Evolutionary conservation across 768 basidiomycete genomes (phyloP), one percentile per base, ranked within the genome.

Genomic region (Boletus insuetus): DNA sequence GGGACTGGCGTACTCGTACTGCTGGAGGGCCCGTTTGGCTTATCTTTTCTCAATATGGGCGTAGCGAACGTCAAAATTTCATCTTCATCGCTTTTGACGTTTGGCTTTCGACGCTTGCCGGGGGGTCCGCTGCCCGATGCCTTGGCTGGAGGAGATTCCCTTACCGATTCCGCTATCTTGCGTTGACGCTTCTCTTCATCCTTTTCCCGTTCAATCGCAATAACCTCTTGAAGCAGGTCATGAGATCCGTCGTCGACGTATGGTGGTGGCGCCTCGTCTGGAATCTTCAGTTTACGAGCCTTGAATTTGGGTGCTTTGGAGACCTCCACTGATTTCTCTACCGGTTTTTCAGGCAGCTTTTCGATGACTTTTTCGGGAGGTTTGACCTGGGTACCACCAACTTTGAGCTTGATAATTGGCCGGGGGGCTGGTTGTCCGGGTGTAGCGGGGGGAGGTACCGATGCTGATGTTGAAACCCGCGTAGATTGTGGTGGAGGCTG

Each of bases 181-280:
- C 80, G 77, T 26, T 77, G 76, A 29, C 79, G 79, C 39, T 74
- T 76, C 56, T 78, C 77, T 62, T 85, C 81, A 50, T 77, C 76
- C 68, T 84, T 81, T 69, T 85, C 82, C 51, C 81, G 76, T 66
- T 91, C 89, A 39, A 91, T 87, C 9, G 89, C 89, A 51, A 91
- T 79, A 19, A 92, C 88, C 67, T 91, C 89, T 66, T 90, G 87
- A 3, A 90, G 73, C 39, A 92, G 77, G 63, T 92, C 89, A 60
- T 88, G 84, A 29, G 86, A 87, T n/a, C 87, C 89, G 69, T 91
- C 89, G 60, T 91, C 88, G 42, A 86, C 79, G 64, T 87, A 87
- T 4, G 85, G 80, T 3, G 84, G 83, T 1, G 86, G 81, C 3
- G 83, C 82, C 17, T 78, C 61, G 37, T 74, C 79, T 13, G 71